phyloP scores from a whole-genome alignment of 805 yeast genomes.

The Candida patagonica region DNA sequence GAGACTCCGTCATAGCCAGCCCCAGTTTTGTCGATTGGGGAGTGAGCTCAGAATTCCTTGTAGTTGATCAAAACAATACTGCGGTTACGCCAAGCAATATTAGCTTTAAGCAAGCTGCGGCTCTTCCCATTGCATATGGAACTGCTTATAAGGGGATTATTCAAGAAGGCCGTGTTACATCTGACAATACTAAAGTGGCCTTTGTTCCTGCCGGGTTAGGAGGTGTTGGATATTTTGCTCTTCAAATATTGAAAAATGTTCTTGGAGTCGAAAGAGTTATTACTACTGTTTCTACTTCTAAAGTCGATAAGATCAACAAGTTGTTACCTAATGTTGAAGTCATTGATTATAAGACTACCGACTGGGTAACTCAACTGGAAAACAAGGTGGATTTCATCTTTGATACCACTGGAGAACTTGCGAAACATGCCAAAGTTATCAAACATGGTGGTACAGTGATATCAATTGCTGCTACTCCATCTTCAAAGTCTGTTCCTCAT shows the following conservation, averaged over 20 bases:
- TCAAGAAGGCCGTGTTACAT: background rate
- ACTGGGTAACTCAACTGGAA: slow-evolving; percentile 11
- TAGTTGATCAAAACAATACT: slow-evolving; percentile 8
- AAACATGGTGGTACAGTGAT: slow-evolving; percentile 13
- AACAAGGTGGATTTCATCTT: slow-evolving; percentile 13
- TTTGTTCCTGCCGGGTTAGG: slow-evolving; percentile 16
- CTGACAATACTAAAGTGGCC: slow-evolving; percentile 9
- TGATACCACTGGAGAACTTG: slow-evolving; percentile 15
- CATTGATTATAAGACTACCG: slow-evolving; percentile 17
- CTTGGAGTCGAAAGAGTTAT: slow-evolving; percentile 15
- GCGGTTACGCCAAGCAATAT: slow-evolving; percentile 15
- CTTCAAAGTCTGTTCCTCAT: slow-evolving; percentile 1
- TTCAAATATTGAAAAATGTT: slow-evolving; percentile 18
- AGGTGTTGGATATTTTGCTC: slow-evolving; percentile 15
- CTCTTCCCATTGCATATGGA: background rate
- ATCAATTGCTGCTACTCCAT: slow-evolving; percentile 11
- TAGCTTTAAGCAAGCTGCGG: background rate
- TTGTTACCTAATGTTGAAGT: slow-evolving; percentile 17
- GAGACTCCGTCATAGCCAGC: slow-evolving; percentile 16
- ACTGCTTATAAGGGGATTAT: background rate
- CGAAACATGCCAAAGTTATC: slow-evolving; percentile 10
- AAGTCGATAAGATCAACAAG: slow-evolving; percentile 10
- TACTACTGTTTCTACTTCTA: slow-evolving; percentile 17
- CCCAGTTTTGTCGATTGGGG: too few species aligned
- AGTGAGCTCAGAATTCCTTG: slow-evolving; percentile 14